A percentile compares a stretch with the other conserved stretches of the same genome.
These are phyloP conservation scores for Thielaviopsis populi DNA, from an alignment of 2,329 filamentous ascomycete species.

Conservation along the genomic window DNA sequence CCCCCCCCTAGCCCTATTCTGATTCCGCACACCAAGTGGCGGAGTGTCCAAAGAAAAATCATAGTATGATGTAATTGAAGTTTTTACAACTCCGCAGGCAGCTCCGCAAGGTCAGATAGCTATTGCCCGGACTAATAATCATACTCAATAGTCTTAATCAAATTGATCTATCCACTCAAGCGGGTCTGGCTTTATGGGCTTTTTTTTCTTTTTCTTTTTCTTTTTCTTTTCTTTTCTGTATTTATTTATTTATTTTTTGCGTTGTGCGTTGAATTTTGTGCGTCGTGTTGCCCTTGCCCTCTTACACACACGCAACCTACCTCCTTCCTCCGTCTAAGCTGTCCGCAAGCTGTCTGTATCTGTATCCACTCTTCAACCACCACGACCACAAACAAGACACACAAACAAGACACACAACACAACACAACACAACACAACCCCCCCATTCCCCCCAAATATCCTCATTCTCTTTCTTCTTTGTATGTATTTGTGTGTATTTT, in stretches of 20 bases:
- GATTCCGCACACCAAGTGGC: neutral
- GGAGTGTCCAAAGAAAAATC: neutral
- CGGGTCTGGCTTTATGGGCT: too few species aligned
- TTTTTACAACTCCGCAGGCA: neutral
- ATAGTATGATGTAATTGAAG: slow-evolving; percentile 2
- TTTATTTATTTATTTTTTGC: too few species aligned
- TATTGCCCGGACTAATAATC: too few species aligned
- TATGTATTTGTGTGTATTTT: too few species aligned
- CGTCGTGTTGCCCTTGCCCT: slow-evolving; percentile 13
- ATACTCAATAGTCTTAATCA: too few species aligned
- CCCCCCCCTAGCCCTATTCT: neutral
- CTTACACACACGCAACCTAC: slow-evolving; percentile 6
- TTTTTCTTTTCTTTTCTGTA: neutral
- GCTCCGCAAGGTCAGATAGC: too few species aligned
- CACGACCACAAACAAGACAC: too few species aligned
- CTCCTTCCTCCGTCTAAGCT: neutral
- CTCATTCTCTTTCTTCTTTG: too few species aligned
- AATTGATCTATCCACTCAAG: too few species aligned
- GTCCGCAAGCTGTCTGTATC: too few species aligned
- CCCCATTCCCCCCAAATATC: neutral
- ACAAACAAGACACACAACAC: too few species aligned
- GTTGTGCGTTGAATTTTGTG: slow-evolving; percentile 11
- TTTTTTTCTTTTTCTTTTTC: too few species aligned
- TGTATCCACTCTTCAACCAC: neutral
- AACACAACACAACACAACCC: neutral